phyloP scores from a whole-genome alignment of 352 stramenopile species.

The Phytophthora fragariaefolia region DNA sequence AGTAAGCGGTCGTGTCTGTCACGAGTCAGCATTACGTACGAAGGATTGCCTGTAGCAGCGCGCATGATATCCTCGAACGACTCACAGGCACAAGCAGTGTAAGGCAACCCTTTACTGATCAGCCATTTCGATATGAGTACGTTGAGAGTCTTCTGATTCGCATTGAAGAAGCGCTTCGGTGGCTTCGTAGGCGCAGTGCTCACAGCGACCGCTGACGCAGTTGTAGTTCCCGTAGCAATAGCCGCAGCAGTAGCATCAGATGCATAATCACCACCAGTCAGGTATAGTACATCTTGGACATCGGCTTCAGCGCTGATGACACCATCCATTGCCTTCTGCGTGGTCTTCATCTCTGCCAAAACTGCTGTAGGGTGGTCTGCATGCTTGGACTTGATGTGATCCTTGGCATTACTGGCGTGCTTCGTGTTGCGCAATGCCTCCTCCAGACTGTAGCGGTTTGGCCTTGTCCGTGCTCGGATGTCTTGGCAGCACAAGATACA shows the following conservation, averaged over 20 bases:
- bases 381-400: conserved; percentile 14
- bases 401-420: conserved; percentile 7
- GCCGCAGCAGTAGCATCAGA: neutral
- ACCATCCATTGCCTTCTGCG: neutral
- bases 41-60: neutral
- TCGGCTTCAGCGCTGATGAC: conserved; percentile 3
- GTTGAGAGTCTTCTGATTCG: conserved; percentile 6
- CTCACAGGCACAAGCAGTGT: neutral
- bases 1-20: conserved; percentile 9
- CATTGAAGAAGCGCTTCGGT: conserved; percentile 6
- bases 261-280: neutral
- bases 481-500: conserved; percentile 7
- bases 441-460: conserved; percentile 7
- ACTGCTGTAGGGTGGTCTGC: conserved; percentile 1
- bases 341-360: neutral
- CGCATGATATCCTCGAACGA: neutral
- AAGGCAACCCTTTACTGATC: conserved; percentile 2
- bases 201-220: neutral
- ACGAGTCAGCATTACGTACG: neutral
- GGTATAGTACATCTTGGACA: neutral
- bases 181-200: neutral
- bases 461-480: neutral
- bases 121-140: conserved; percentile 11
- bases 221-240: neutral
- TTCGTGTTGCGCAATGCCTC: conserved; percentile 11